Base-by-base conservation (phyloP, 306 rosid species). In the Sphenostylis stenocarpa region DNA sequence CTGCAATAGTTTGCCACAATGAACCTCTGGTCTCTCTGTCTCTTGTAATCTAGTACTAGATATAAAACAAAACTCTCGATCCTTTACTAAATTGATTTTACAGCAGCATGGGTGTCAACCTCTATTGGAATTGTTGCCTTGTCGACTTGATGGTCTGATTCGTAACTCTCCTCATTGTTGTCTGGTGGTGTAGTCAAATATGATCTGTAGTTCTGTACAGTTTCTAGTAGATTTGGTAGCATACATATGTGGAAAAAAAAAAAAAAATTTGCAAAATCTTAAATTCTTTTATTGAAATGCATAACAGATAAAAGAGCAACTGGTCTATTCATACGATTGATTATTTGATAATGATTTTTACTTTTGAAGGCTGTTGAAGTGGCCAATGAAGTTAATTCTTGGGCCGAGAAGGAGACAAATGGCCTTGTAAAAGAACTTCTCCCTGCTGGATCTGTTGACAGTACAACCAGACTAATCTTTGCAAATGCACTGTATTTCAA, bases 401-500 rank as follows among this genome's bases (percentile, higher is more conserved):
- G 96, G 96, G 91, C 85, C 1, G 96, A 87, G 77, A 86, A 85
- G 76, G 83, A 89, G 90, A 93, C 96, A 15, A 73, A 74, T 63
- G 94, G 94, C 51, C 90, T 93, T 38, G 84, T 93, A 49, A 84
- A 87, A 82, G 78, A 86, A 21, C 65, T 93, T 79, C 91, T 93
- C 86, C 89, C 96, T 53, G n/a, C 64, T 1, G 81, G 87, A 23
- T 90, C 94, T 7, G 75, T 90, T 49, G 80, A 87, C 81, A 26
- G 36, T 75, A 64, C 78, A 43, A 81, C 92, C 52, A 74, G 80
- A 49, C 98, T 94, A 69, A 76, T 92, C 51, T 78, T 90, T 61
- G 87, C 94, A 8, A 94, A 92, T 75, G 97, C 95, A 2, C 28
- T 94, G 1, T 92, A 92, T 84, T 94, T 94, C 80, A 94, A 90